phyloP scores from a whole-genome alignment of 192 early-diverging fungal species.

The Mortierella antarctica region DNA sequence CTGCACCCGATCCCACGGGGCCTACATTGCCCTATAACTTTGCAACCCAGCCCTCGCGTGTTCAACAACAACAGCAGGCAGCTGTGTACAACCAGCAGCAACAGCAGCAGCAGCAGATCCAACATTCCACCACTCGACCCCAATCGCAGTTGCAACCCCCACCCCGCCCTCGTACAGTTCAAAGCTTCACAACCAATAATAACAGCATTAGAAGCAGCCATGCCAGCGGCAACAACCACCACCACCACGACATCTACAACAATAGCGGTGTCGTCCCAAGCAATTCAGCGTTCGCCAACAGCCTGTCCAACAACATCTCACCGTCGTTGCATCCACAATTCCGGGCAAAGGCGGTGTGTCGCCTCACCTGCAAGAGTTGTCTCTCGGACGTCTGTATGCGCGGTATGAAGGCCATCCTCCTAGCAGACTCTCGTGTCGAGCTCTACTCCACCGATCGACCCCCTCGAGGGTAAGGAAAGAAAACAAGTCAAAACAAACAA shows the following conservation, averaged over 20 bases:
- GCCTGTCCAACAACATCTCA: slow-evolving; percentile 5
- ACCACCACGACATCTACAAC: not conserved
- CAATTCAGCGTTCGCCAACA: slow-evolving; percentile 8
- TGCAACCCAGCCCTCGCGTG: not conserved
- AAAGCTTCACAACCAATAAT: not conserved
- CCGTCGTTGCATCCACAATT: slow-evolving; percentile 59
- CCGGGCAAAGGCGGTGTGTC: slow-evolving; percentile 79
- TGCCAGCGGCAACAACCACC: slow-evolving; percentile 2
- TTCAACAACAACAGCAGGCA: slow-evolving; percentile 2
- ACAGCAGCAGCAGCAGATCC: not conserved
- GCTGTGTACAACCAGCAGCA: not conserved
- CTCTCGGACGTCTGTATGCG: slow-evolving; percentile 66
- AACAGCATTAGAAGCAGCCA: not conserved
- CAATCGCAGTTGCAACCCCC: not conserved
- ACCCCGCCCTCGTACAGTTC: too few relatives aligned
- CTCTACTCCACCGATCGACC: slow-evolving; percentile 80
- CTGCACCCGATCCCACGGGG: not conserved
- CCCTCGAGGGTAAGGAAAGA: slow-evolving; percentile 61
- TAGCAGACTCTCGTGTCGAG: slow-evolving; percentile 81
- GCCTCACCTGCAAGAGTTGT: slow-evolving; percentile 77
- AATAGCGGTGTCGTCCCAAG: slow-evolving; percentile 1
- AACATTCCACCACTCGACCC: not conserved
- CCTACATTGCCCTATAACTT: not conserved
- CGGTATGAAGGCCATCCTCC: slow-evolving; percentile 86
- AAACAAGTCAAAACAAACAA: not conserved